Base-by-base conservation (phyloP, 2,329 filamentous ascomycete species). In the Fragosphaeria purpurea region DNA sequence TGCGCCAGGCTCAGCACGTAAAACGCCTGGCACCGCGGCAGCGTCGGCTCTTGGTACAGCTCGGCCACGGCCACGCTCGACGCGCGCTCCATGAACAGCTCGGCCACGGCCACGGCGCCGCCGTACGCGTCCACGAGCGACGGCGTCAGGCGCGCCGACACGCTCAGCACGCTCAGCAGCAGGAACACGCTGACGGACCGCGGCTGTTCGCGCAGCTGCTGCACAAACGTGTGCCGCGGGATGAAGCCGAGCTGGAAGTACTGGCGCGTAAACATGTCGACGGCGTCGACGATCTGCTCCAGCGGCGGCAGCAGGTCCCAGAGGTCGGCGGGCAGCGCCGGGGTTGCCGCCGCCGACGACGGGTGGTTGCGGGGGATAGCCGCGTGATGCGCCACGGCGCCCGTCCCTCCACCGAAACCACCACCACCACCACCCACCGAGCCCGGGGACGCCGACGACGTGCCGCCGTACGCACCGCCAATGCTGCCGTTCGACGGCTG, bases 201-300 rank as follows among this genome's bases (percentile, higher is more conserved):
- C 33, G 68, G 66, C 49, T 77, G 68, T 4, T 67, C 67, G 40
- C 64, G 66, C n/a, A 81, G 64, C 6, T 67, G 67, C 31, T 70
- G 63, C 1, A 69, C 65, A 48, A 80, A 79, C 47, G 69, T 63
- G 31, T 73, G 65, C 61, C 77, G 79, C 5, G 73, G 74, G 37
- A 80, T 74, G 58, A 81, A 81, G 31, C 77, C 74, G 6, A 80
- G 70, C 60, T 81, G 77, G 55, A 80, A 79, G 59, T 77, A 81
- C 56, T 78, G 70, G 6, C 65, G 65, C 1, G 71, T 77, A 56
- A 81, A 79, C 41, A 68, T 70, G 51, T 73, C 65, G 52, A 79
- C 70, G 6, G 69, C 74, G 46, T 79, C 75, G 31, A 79, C 65
- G 47, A 79, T 67, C 42, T 74, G 70, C 2, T 66, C 60, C 12